A percentile compares a stretch with the other conserved stretches of the same genome.
phyloP scores from a whole-genome alignment of 164 flowering plant species.

The Sextonia rubra region DNA sequence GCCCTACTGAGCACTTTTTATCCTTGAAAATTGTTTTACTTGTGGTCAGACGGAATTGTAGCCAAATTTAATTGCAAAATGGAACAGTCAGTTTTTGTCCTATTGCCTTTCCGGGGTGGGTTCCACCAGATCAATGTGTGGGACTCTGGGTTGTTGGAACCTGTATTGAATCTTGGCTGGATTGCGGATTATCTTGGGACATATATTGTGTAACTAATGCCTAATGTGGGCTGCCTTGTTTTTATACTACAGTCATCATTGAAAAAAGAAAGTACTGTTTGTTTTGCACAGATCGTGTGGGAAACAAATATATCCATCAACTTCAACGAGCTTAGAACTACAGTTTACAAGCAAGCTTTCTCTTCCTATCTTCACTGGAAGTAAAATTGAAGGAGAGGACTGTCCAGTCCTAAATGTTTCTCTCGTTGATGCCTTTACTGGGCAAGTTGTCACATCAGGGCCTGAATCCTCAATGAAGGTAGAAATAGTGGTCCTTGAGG shows the following conservation, averaged over 20 bases:
- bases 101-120: background rate
- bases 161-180: background rate
- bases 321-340: constrained; percentile 53
- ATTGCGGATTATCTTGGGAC: background rate
- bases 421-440: constrained; percentile 44
- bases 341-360: constrained; percentile 50
- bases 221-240: background rate
- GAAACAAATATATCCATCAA: constrained; percentile 37
- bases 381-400: constrained; percentile 72
- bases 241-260: too few relatives aligned
- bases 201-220: background rate
- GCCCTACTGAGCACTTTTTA: too few relatives aligned
- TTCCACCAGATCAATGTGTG: background rate
- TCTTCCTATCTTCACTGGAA: constrained; percentile 77
- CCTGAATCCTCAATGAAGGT: constrained; percentile 41
- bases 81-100: background rate
- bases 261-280: too few relatives aligned
- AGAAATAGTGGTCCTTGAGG: constrained; percentile 51
- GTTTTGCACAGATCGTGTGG: constrained; percentile 40
- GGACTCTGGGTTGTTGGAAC: background rate
- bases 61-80: background rate
- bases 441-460: constrained; percentile 29
- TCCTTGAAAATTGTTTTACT: too few relatives aligned
- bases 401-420: constrained; percentile 40
- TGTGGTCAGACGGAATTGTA: too few relatives aligned